Percentiles rank a stretch among this genome's conserved stretches.
phyloP scores from a whole-genome alignment of 176 grass and related monocot genomes.

The Eremochloa ophiuroides region DNA sequence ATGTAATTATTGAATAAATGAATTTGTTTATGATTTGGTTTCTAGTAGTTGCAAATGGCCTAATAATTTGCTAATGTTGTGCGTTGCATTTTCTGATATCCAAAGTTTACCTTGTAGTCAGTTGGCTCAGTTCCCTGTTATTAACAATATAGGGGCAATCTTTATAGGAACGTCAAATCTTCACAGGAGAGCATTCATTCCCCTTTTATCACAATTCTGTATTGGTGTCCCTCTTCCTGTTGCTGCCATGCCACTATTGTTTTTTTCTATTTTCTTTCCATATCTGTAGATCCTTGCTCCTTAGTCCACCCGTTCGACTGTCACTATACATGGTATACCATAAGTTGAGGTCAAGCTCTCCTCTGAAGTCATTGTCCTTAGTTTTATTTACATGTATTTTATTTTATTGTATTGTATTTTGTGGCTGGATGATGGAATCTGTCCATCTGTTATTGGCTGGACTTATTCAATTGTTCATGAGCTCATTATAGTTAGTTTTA shows the following conservation, averaged over 20 bases:
- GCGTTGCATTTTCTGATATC: neutral
- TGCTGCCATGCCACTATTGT: neutral
- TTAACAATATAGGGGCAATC: neutral
- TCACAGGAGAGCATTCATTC: neutral
- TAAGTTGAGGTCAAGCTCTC: slow-evolving; percentile 4
- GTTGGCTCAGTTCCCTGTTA: neutral
- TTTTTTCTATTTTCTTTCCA: neutral
- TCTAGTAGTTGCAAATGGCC: neutral
- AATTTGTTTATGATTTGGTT: neutral
- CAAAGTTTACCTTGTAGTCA: slow-evolving; percentile 10
- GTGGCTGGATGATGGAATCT: slow-evolving; percentile 27
- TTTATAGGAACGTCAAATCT: neutral
- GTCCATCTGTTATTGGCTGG: slow-evolving; percentile 37
- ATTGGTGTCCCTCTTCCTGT: slow-evolving; percentile 1
- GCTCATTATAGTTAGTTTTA: neutral
- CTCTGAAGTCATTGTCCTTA: neutral
- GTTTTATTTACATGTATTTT: neutral
- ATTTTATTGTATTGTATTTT: neutral
- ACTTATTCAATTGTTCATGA: slow-evolving; percentile 33
- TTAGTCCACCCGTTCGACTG: neutral
- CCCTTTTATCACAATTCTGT: neutral
- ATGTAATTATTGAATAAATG: slow-evolving; percentile 3
- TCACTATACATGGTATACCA: neutral
- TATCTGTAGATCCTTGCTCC: neutral
- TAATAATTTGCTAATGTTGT: neutral